Evolutionary conservation across 192 early-diverging fungal species (phyloP).

Genomic region (Powellomyces hirtus): DNA sequence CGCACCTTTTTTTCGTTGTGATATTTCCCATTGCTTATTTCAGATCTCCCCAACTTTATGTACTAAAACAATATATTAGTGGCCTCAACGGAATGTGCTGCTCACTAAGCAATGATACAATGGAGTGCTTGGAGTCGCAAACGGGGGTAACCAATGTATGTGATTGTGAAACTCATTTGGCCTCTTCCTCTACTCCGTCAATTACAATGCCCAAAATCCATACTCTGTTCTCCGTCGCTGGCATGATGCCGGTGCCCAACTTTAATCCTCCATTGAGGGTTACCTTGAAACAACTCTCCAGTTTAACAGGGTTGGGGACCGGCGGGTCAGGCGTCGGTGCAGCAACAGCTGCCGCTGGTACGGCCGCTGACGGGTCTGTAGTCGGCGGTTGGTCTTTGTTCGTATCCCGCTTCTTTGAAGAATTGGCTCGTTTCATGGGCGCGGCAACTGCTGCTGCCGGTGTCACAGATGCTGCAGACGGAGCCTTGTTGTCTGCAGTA

Average conservation of each 20-base stretch:
- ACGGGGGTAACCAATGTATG: too few species aligned
- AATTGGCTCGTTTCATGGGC: neutral
- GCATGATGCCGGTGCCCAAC: conserved; percentile 16
- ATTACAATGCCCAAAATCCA: conserved; percentile 27
- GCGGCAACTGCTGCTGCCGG: conserved; percentile 7
- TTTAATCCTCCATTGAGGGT: conserved; percentile 41
- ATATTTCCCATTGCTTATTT: too few species aligned
- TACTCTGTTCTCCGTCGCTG: conserved; percentile 22
- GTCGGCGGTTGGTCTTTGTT: neutral
- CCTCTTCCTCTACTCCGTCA: conserved; percentile 4
- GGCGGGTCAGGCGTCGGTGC: conserved; percentile 1
- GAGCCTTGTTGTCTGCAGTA: neutral
- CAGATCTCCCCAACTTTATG: too few species aligned
- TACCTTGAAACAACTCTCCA: conserved; percentile 45
- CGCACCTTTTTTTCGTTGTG: too few species aligned
- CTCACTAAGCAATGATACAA: too few species aligned
- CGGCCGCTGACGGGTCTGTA: neutral
- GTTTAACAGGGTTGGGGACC: conserved; percentile 14
- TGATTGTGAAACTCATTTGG: too few species aligned
- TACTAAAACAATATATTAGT: too few species aligned
- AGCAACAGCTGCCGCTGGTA: neutral
- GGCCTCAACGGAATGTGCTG: too few species aligned
- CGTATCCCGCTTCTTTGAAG: neutral
- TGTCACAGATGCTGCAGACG: neutral
- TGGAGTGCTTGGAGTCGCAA: too few species aligned